These are phyloP conservation scores for Globisporangium nagaii DNA, from an alignment of 352 stramenopile genomes.

Conservation along the genomic window DNA sequence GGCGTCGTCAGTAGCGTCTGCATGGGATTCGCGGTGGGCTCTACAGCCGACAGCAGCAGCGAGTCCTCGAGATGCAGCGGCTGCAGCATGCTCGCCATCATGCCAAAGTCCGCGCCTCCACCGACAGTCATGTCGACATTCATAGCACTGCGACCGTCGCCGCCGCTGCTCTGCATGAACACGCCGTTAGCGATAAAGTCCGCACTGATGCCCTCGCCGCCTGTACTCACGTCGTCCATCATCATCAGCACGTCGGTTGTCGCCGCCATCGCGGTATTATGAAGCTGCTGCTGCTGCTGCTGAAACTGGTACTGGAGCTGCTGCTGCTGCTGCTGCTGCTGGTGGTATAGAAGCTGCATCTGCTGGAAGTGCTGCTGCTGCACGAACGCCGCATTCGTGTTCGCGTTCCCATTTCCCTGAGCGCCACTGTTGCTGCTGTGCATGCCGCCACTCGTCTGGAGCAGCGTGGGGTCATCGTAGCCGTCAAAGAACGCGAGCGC, in stretches of 20 bases:
- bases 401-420: no score
- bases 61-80: constrained; percentile 9
- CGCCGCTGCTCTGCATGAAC: constrained; percentile 2
- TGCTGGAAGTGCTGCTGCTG: not conserved
- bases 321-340: not conserved
- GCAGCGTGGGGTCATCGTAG: constrained; percentile 7
- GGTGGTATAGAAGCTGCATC: not conserved
- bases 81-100: constrained; percentile 12
- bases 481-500: constrained; percentile 16
- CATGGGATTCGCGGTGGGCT: not conserved
- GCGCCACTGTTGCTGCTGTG: not conserved
- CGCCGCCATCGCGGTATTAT: not conserved
- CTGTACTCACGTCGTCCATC: constrained; percentile 4
- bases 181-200: not conserved
- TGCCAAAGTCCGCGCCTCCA: constrained; percentile 1
- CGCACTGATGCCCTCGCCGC: no score
- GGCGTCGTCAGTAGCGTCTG: constrained; percentile 7
- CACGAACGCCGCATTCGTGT: no score
- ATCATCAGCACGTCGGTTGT: constrained; percentile 14
- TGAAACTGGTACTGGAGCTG: constrained; percentile 2
- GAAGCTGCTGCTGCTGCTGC: not conserved
- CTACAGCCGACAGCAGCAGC: not conserved
- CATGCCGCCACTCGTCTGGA: not conserved
- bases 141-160: not conserved
- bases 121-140: not conserved